phyloP scores from a whole-genome alignment of 2,329 filamentous ascomycete genomes.

The Fonsecaea nubica region DNA sequence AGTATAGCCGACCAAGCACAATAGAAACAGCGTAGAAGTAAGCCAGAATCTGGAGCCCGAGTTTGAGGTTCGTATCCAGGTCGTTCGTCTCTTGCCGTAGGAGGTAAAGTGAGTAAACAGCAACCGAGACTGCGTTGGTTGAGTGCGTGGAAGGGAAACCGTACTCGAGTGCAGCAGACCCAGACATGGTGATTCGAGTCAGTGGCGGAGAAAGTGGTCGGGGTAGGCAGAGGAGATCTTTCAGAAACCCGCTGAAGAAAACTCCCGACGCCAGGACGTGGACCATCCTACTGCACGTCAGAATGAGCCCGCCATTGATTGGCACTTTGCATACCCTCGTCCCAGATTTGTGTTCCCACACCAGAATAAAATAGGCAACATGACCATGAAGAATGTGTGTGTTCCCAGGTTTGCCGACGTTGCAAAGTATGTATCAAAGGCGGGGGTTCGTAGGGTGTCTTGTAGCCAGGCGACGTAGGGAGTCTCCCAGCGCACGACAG shows the following conservation, averaged over 20 bases:
- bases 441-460: constrained; percentile 76
- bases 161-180: constrained; percentile 92
- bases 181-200: constrained; percentile 95
- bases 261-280: constrained; percentile 80
- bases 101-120: constrained; percentile 78
- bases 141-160: constrained; percentile 97
- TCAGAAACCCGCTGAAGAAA: constrained; percentile 89
- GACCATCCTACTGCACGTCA: constrained; percentile 54
- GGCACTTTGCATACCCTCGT: constrained; percentile 71
- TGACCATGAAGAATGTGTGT: constrained; percentile 98
- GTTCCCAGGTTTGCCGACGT: constrained; percentile 95
- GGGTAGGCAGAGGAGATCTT: constrained; percentile 91
- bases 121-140: constrained; percentile 94
- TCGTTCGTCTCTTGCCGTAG: constrained; percentile 58
- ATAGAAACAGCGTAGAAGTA: constrained; percentile 91
- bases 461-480: constrained; percentile 90
- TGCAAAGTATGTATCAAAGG: constrained; percentile 94
- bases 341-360: constrained; percentile 85
- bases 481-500: constrained; percentile 91
- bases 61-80: constrained; percentile 64
- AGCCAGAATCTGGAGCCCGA: constrained; percentile 70
- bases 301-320: neutral
- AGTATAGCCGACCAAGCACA: constrained; percentile 88
- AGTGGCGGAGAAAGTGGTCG: constrained; percentile 90
- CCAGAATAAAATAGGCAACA: constrained; percentile 95